These are phyloP conservation scores for Chiua sp. DNA, from an alignment of 1,284 basidiomycete genomes.

Conservation along the genomic window DNA sequence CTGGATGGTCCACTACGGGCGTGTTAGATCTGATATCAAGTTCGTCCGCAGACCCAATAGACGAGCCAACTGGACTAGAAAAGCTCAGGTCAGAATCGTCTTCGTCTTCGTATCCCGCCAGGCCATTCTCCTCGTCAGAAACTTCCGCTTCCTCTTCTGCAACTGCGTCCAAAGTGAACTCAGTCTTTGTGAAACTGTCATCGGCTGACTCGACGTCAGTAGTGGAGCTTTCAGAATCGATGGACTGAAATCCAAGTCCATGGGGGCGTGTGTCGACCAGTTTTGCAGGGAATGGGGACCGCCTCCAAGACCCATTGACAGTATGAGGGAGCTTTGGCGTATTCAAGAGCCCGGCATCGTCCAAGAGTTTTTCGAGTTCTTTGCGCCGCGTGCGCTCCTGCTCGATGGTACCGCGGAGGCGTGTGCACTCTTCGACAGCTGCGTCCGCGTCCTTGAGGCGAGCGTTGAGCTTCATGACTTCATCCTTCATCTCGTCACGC, in stretches of 20 bases:
- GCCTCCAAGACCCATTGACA: slow-evolving; percentile 17
- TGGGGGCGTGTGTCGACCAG: slow-evolving; percentile 34
- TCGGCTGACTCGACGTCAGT: slow-evolving; percentile 70
- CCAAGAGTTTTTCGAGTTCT: slow-evolving; percentile 51
- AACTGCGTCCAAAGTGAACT: slow-evolving; percentile 59
- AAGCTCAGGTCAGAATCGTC: slow-evolving; percentile 62
- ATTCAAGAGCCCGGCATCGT: slow-evolving; percentile 39
- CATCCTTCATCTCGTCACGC: slow-evolving; percentile 38
- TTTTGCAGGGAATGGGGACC: slow-evolving; percentile 17
- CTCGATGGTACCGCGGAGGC: slow-evolving; percentile 40
- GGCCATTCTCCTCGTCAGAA: slow-evolving; percentile 55
- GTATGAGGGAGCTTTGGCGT: slow-evolving; percentile 31
- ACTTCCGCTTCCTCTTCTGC: slow-evolving; percentile 58
- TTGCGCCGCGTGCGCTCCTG: slow-evolving; percentile 44
- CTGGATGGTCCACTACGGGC: slow-evolving; percentile 2
- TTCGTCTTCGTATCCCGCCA: slow-evolving; percentile 73
- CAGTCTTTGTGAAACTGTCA: slow-evolving; percentile 42
- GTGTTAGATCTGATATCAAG: slow-evolving; percentile 25
- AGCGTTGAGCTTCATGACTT: slow-evolving; percentile 39
- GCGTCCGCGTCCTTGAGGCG: slow-evolving; percentile 38
- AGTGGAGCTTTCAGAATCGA: slow-evolving; percentile 64
- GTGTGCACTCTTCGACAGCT: slow-evolving; percentile 39
- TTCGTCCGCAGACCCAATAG: slow-evolving; percentile 61
- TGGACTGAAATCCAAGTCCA: slow-evolving; percentile 61
- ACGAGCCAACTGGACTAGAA: slow-evolving; percentile 54